Conservation (phyloP, 495 filamentous ascomycete genomes). For the Chaetomium cochliodes region DNA sequence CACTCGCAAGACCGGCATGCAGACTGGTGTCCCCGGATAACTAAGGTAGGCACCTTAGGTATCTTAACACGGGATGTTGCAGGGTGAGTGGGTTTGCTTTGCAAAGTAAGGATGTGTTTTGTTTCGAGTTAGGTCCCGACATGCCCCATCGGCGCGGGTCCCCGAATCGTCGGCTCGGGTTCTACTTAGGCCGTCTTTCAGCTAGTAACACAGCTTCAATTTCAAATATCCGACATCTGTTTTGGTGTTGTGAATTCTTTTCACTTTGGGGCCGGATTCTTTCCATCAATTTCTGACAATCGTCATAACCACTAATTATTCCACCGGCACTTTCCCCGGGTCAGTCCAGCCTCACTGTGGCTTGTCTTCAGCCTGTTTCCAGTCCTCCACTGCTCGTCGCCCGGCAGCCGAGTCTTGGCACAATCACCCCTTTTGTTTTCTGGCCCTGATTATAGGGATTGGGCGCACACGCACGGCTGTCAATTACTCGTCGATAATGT, state of each 20-base stretch:
- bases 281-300: background rate
- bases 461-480: background rate
- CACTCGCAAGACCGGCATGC: constrained; percentile 29
- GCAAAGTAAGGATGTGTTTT: background rate
- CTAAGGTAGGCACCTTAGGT: too few relatives aligned
- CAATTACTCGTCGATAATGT: background rate
- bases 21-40: constrained; percentile 16
- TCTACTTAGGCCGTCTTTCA: background rate
- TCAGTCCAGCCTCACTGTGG: constrained; percentile 18
- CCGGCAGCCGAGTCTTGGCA: constrained; percentile 9
- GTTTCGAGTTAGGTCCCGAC: too few relatives aligned
- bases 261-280: background rate
- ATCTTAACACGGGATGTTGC: background rate
- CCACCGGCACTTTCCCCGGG: background rate
- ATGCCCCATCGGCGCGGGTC: constrained; percentile 24
- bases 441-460: too few relatives aligned
- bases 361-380: background rate
- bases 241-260: background rate
- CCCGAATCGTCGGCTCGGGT: constrained; percentile 17
- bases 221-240: too few relatives aligned
- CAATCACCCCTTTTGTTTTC: background rate
- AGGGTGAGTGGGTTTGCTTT: background rate
- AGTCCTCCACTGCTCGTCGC: background rate
- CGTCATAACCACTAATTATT: background rate
- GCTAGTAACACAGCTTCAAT: background rate